phyloP scores from a whole-genome alignment of 1,139 yeast genomes.

The Suhomyces atakaporum region DNA sequence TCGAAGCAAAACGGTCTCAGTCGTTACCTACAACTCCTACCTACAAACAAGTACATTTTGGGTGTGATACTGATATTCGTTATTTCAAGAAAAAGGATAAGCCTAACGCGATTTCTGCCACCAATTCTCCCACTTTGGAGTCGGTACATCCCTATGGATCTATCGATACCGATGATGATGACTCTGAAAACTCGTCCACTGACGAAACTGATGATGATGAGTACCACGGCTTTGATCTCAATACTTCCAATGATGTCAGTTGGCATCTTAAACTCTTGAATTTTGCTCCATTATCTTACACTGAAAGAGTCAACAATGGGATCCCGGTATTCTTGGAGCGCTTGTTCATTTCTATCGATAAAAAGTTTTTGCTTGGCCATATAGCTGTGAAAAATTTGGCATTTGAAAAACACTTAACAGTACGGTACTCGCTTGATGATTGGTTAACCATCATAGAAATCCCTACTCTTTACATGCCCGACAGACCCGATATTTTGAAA shows the following conservation, averaged over 20 bases:
- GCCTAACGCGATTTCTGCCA: constrained; percentile 74
- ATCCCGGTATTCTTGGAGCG: constrained; percentile 64
- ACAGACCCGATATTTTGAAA: constrained; percentile 54
- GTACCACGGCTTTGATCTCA: constrained; percentile 16
- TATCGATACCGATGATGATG: constrained; percentile 21
- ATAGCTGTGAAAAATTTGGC: constrained; percentile 72
- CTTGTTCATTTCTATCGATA: constrained; percentile 59
- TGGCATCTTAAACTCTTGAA: constrained; percentile 58
- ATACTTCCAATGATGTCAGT: constrained; percentile 21
- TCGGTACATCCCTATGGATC: constrained; percentile 21
- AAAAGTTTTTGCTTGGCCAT: constrained; percentile 63
- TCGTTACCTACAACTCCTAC: constrained; percentile 78
- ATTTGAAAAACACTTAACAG: constrained; percentile 61
- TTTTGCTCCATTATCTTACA: constrained; percentile 44
- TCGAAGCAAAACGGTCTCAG: constrained; percentile 45
- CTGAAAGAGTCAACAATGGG: constrained; percentile 37
- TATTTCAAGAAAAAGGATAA: constrained; percentile 71
- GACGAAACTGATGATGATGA: constrained; percentile 30
- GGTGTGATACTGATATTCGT: constrained; percentile 62
- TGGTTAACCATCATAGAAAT: constrained; percentile 77
- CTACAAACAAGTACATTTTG: constrained; percentile 77
- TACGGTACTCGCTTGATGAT: constrained; percentile 66
- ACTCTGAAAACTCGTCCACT: constrained; percentile 25
- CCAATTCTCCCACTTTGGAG: constrained; percentile 56
- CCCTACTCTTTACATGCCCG: constrained; percentile 63